A percentile compares a stretch with the other conserved stretches of the same genome.
phyloP scores from a whole-genome alignment of 2,329 filamentous ascomycete genomes.

The Pseudocercospora pini-densiflorae region DNA sequence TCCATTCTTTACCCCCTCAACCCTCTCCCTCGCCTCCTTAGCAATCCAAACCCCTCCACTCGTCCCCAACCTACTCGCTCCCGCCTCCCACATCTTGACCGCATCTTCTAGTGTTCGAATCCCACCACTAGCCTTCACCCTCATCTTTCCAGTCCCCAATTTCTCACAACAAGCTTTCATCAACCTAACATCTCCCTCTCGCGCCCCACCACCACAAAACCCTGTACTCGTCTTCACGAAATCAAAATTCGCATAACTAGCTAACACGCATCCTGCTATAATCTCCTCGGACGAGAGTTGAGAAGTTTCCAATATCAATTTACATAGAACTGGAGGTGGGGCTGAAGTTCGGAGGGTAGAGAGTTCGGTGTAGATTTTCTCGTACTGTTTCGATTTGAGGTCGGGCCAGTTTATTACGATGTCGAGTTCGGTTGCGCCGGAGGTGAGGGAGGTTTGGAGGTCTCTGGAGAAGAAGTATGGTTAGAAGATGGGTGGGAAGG shows the following conservation, averaged over 20 bases:
- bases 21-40: slow-evolving; percentile 47
- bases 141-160: slow-evolving; percentile 47
- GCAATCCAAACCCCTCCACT: slow-evolving; percentile 62
- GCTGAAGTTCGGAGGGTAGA: slow-evolving; percentile 55
- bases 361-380: slow-evolving; percentile 58
- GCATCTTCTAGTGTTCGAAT: slow-evolving; percentile 57
- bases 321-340: slow-evolving; percentile 49
- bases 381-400: slow-evolving; percentile 49
- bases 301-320: slow-evolving; percentile 65
- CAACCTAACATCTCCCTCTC: slow-evolving; percentile 55
- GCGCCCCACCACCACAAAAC: slow-evolving; percentile 61
- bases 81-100: slow-evolving; percentile 59
- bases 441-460: slow-evolving; percentile 52
- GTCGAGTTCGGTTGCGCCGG: slow-evolving; percentile 62
- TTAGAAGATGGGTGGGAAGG: not conserved
- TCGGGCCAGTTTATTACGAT: slow-evolving; percentile 62
- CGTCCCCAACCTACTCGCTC: slow-evolving; percentile 61
- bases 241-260: slow-evolving; percentile 58
- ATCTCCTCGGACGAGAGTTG: slow-evolving; percentile 56
- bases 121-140: slow-evolving; percentile 65
- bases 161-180: slow-evolving; percentile 57
- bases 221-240: slow-evolving; percentile 67
- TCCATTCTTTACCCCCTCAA: not conserved
- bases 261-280: slow-evolving; percentile 58
- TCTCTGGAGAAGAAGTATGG: slow-evolving; percentile 48